Conservation (phyloP, 805 yeast species). For the Candida broadrunensis region DNA sequence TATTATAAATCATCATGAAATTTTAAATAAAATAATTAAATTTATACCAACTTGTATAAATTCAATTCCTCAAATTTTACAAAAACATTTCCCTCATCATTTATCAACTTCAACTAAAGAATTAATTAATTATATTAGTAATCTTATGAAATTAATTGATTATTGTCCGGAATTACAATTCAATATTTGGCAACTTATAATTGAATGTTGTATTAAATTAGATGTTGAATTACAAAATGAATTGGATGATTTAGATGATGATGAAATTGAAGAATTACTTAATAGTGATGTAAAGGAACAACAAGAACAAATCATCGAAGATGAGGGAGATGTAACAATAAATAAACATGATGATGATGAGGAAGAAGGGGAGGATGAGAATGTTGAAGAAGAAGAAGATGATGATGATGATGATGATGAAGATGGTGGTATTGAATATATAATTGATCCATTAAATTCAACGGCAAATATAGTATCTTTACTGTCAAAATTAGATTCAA, state of each 20-base stretch:
- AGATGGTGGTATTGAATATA: conserved; percentile 39
- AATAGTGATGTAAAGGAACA: conserved; percentile 47
- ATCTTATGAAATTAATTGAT: conserved; percentile 54
- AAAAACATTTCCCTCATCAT: conserved; percentile 75
- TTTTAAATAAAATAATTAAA: conserved; percentile 60
- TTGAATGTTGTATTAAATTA: conserved; percentile 77
- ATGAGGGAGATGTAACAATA: conserved; percentile 48
- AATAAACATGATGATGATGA: conserved; percentile 20
- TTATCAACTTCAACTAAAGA: conserved; percentile 50
- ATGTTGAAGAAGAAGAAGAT: conserved; percentile 25
- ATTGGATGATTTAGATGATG: conserved; percentile 78
- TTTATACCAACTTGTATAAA: conserved; percentile 81
- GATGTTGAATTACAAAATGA: conserved; percentile 93
- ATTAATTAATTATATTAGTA: conserved; percentile 61
- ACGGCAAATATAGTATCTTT: conserved; percentile 50
- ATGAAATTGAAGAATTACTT: conserved; percentile 50
- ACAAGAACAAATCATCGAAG: conserved; percentile 52
- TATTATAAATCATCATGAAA: conserved; percentile 49
- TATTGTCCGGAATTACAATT: conserved; percentile 77
- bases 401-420: conserved; percentile 20
- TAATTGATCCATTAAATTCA: conserved; percentile 35
- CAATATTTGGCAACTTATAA: conserved; percentile 73
- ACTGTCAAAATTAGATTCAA: conserved; percentile 67
- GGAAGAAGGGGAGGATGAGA: conserved; percentile 35
- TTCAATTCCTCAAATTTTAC: conserved; percentile 56